Percentiles rank a stretch among this genome's conserved stretches.
Evolutionary conservation across 208 protist species (phyloP).

Genomic region (Herpetomonas samuelpessoai): DNA sequence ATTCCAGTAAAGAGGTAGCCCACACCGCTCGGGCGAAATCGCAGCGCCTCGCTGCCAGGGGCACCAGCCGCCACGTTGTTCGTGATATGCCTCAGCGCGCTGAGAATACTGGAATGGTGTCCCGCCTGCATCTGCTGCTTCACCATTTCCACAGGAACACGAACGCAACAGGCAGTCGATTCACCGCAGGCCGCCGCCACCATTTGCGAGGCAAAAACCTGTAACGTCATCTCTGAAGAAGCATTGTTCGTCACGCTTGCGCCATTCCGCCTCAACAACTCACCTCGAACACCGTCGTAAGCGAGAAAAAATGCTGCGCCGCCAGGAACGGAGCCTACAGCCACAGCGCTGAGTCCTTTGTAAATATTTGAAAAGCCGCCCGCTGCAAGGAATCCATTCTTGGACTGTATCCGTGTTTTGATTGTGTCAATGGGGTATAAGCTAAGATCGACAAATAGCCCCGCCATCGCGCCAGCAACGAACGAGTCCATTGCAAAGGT

Average conservation of each 20-base stretch:
- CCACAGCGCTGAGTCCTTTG: constrained; percentile 78
- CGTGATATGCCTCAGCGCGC: constrained; percentile 45
- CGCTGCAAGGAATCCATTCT: constrained; percentile 66
- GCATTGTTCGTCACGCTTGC: too few relatives aligned
- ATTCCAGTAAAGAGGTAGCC: constrained; percentile 76
- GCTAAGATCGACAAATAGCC: constrained; percentile 83
- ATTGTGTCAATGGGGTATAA: constrained; percentile 93
- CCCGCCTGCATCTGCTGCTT: constrained; percentile 92
- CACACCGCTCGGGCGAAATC: constrained; percentile 27
- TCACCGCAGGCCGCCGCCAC: constrained; percentile 79
- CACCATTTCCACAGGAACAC: constrained; percentile 89
- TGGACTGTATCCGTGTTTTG: constrained; percentile 90
- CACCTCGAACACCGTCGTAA: constrained; percentile 58
- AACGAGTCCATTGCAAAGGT: constrained; percentile 61
- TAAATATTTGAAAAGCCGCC: constrained; percentile 88
- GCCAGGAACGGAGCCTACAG: constrained; percentile 83
- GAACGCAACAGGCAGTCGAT: constrained; percentile 74
- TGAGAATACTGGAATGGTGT: constrained; percentile 32
- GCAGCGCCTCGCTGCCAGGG: not conserved
- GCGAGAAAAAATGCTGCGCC: constrained; percentile 88
- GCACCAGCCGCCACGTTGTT: constrained; percentile 23
- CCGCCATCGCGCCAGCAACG: constrained; percentile 78
- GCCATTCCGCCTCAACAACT: constrained; percentile 2
- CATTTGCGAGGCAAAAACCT: constrained; percentile 36
- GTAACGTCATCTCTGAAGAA: not conserved